Base-by-base conservation (phyloP, 345 rosid genomes). In the Aquilaria sinensis region DNA sequence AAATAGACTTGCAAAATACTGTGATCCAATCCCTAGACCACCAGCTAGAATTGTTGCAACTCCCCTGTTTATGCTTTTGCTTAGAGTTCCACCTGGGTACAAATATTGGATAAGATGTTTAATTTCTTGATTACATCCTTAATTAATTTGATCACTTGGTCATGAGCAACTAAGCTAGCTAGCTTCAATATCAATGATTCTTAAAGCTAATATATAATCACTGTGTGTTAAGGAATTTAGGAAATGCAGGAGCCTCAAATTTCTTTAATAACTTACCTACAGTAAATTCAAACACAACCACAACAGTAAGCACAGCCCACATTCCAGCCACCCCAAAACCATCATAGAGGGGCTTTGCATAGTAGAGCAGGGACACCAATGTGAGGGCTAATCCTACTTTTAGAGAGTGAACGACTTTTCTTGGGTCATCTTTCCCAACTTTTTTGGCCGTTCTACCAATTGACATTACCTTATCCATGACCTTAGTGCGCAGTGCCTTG, bases 291-390 rank as follows among this genome's bases (percentile, higher is more conserved):
- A 78, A 83, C 55, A 87, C 80, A 33, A 92, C 91, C 0, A 85
- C 89, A 2, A 87, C 97, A 6, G 98, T 92, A 34, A 92, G 70
- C 47, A 92, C 81, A 12, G 97, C 98, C 98, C 98, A 92, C 74
- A 89, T 82, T 64, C 91, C 93, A 29, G 88, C 74, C 53, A 78
- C 78, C 8, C 89, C 97, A 41, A 87, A 85, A 52, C 85, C 72
- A 37, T 76, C 73, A 64, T 82, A 92, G 23, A 89, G 85, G 37
- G 96, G 96, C 51, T 84, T 67, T 10, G 64, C 69, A 53, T 85
- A 89, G 80, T 81, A 87, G n/a, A 92, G 47, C 29, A 83, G 53
- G 6, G 97, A 89, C 5, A 89, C 88, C 63, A 85, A 56, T 51
- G 96, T 82, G 67, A 92, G 86, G 23, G 97, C 87, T 62, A 85